phyloP scores from a whole-genome alignment of 2,329 filamentous ascomycete genomes.

The Lecanicillium sp. region DNA sequence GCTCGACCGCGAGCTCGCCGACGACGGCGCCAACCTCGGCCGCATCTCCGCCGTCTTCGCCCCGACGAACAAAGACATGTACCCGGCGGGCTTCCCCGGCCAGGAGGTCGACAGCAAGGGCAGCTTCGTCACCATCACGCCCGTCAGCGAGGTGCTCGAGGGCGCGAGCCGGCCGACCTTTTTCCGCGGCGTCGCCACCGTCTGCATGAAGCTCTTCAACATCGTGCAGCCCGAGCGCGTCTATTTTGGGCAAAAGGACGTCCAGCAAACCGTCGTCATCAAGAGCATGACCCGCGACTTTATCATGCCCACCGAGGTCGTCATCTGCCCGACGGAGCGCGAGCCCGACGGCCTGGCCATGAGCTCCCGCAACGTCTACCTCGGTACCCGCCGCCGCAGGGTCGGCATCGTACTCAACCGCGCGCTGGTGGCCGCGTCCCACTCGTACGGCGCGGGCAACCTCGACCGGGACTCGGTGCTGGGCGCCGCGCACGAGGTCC shows the following conservation, averaged over 20 bases:
- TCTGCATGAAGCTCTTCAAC: constrained; percentile 74
- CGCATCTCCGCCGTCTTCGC: constrained; percentile 80
- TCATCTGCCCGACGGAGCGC: constrained; percentile 67
- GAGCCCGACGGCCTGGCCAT: constrained; percentile 80
- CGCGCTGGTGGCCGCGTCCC: constrained; percentile 65
- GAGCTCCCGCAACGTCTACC: constrained; percentile 90
- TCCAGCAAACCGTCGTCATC: constrained; percentile 92
- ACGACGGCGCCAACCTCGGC: constrained; percentile 53
- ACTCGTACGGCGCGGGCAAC: constrained; percentile 49
- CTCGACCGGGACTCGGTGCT: constrained; percentile 62
- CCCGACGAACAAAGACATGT: constrained; percentile 77
- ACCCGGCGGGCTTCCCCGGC: constrained; percentile 71
- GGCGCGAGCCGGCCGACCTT: constrained; percentile 85
- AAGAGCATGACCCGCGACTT: constrained; percentile 84
- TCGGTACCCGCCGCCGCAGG: constrained; percentile 66
- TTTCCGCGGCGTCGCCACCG: constrained; percentile 91
- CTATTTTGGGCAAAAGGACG: constrained; percentile 96
- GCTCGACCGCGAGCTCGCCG: constrained; percentile 68
- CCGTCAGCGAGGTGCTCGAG: constrained; percentile 74
- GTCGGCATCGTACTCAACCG: constrained; percentile 67
- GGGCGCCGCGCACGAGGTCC: constrained; percentile 59
- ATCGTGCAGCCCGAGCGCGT: constrained; percentile 57
- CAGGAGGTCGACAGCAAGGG: constrained; percentile 71
- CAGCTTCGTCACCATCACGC: constrained; percentile 87
- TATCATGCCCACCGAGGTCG: constrained; percentile 67